Conservation (phyloP, 352 stramenopile genomes). For the Aphanomyces invadans region DNA sequence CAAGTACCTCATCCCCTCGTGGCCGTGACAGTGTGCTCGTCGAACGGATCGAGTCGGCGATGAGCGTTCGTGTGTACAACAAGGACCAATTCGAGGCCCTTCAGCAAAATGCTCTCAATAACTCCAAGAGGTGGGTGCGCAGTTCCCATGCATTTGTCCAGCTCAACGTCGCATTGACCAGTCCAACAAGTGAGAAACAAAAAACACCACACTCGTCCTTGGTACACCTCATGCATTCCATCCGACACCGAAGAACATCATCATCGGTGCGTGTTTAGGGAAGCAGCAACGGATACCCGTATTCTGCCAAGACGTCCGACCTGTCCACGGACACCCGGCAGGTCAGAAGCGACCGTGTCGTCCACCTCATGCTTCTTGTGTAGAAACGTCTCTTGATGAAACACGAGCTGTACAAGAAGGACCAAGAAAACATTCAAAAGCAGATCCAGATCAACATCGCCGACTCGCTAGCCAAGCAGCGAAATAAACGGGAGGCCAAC, state of each 20-base stretch:
- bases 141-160: neutral
- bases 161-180: neutral
- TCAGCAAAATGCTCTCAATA: slow-evolving; percentile 41
- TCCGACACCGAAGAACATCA: too few species aligned
- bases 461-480: slow-evolving; percentile 55
- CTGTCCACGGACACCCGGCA: slow-evolving; percentile 52
- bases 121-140: slow-evolving; percentile 3
- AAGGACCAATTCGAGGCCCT: slow-evolving; percentile 64
- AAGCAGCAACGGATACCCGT: neutral
- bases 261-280: too few species aligned
- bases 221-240: too few species aligned
- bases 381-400: slow-evolving; percentile 69
- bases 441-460: slow-evolving; percentile 55
- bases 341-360: slow-evolving; percentile 21
- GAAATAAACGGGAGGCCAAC: slow-evolving; percentile 54
- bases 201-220: neutral
- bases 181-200: neutral
- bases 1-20: neutral
- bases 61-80: slow-evolving; percentile 75
- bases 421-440: slow-evolving; percentile 52
- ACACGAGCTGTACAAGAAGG: slow-evolving; percentile 60
- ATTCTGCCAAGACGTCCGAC: slow-evolving; percentile 34
- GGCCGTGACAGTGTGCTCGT: too few species aligned
- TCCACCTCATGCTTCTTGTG: neutral
- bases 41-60: slow-evolving; percentile 20